A percentile compares a stretch with the other conserved stretches of the same genome.
These are phyloP conservation scores for Ogataea zsoltii DNA, from an alignment of 805 yeast genomes.

Conservation along the genomic window DNA sequence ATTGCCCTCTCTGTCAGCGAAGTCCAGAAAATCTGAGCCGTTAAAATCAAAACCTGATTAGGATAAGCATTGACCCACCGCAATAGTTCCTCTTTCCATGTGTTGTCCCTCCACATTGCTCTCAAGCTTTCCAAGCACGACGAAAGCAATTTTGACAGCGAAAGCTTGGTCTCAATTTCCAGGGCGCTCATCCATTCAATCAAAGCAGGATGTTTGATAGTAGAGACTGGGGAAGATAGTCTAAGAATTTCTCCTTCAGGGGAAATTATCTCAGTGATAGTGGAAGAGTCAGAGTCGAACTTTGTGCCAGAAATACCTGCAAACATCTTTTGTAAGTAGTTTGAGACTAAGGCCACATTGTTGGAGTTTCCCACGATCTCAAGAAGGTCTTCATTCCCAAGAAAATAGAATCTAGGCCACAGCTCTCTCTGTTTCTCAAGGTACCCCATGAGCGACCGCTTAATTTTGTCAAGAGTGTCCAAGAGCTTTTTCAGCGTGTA, in stretches of 20 bases:
- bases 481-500: slow-evolving; percentile 47
- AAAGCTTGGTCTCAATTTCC: slow-evolving; percentile 51
- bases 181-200: slow-evolving; percentile 64
- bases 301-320: slow-evolving; percentile 54
- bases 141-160: slow-evolving; percentile 43
- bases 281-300: slow-evolving; percentile 27
- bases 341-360: slow-evolving; percentile 48
- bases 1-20: slow-evolving; percentile 33
- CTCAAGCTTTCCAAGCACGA: slow-evolving; percentile 34
- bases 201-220: slow-evolving; percentile 43
- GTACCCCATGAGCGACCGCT: slow-evolving; percentile 70
- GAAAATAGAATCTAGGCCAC: slow-evolving; percentile 81
- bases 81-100: slow-evolving; percentile 17
- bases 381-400: slow-evolving; percentile 87
- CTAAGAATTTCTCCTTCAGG: slow-evolving; percentile 60
- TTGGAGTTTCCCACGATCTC: slow-evolving; percentile 73
- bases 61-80: slow-evolving; percentile 46
- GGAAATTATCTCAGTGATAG: slow-evolving; percentile 51
- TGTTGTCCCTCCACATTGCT: slow-evolving; percentile 10
- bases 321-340: slow-evolving; percentile 71
- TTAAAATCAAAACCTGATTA: slow-evolving; percentile 55
- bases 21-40: slow-evolving; percentile 62
- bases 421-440: slow-evolving; percentile 74
- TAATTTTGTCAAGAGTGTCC: slow-evolving; percentile 58
- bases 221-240: slow-evolving; percentile 44